phyloP scores from a whole-genome alignment of 129 eudicot species.

The Flaveria brownii region DNA sequence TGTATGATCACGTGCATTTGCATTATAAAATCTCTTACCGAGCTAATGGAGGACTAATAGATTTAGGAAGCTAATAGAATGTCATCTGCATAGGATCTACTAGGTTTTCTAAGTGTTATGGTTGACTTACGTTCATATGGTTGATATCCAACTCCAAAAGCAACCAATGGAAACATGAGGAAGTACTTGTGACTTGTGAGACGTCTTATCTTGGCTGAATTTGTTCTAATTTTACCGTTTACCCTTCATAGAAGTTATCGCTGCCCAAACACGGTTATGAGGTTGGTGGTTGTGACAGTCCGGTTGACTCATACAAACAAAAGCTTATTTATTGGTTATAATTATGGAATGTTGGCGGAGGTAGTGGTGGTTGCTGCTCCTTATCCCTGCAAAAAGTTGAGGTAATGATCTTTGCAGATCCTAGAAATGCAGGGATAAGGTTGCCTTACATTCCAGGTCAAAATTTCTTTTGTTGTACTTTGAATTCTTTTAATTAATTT shows the following conservation, averaged over 20 bases:
- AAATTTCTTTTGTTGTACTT: background rate
- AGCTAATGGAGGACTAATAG: background rate
- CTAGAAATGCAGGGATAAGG: slow-evolving; percentile 95
- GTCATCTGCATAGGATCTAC: background rate
- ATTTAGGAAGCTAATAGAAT: slow-evolving; percentile 12
- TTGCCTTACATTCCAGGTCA: slow-evolving; percentile 42
- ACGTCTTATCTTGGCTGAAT: slow-evolving; percentile 20
- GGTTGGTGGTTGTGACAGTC: slow-evolving; percentile 84
- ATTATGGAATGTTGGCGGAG: slow-evolving; percentile 43
- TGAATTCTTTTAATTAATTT: slow-evolving; percentile 19
- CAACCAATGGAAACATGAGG: slow-evolving; percentile 16
- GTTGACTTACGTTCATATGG: slow-evolving; percentile 17
- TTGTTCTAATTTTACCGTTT: slow-evolving; percentile 17
- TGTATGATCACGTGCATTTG: background rate
- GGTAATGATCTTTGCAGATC: slow-evolving; percentile 65
- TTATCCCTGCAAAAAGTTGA: slow-evolving; percentile 97
- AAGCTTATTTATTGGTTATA: slow-evolving; percentile 53
- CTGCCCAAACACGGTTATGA: slow-evolving; percentile 92
- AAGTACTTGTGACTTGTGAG: slow-evolving; percentile 5
- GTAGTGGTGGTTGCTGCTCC: slow-evolving; percentile 79
- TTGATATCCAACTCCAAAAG: slow-evolving; percentile 13
- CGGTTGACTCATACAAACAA: slow-evolving; percentile 73
- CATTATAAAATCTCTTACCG: background rate
- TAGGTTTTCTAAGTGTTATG: slow-evolving; percentile 5
- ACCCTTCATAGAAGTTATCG: slow-evolving; percentile 44